A percentile compares a stretch with the other conserved stretches of the same genome.
These are phyloP conservation scores for Xenosphaeropsis pyriputrescens DNA, from an alignment of 2,329 filamentous ascomycete genomes.

Conservation along the genomic window DNA sequence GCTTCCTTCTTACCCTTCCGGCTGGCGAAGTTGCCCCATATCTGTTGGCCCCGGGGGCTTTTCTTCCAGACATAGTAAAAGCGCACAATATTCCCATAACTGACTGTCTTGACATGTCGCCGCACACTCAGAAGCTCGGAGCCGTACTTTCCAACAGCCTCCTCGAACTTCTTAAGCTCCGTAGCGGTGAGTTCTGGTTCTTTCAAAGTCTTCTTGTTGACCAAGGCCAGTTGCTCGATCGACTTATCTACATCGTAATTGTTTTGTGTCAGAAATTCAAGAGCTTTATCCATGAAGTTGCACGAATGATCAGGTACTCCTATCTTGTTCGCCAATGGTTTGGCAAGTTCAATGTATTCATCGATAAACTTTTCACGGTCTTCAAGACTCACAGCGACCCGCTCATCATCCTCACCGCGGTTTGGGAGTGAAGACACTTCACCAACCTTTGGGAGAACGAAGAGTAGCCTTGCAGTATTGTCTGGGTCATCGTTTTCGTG, in stretches of 20 bases:
- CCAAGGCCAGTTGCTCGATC: conserved; percentile 51
- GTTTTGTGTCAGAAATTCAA: conserved; percentile 57
- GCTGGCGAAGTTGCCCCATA: conserved; percentile 82
- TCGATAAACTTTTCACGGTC: conserved; percentile 43
- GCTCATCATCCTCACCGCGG: conserved; percentile 26
- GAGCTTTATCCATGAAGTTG: conserved; percentile 75
- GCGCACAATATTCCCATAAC: conserved; percentile 68
- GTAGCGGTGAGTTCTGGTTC: conserved; percentile 68
- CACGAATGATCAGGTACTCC: conserved; percentile 65
- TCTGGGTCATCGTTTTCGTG: conserved; percentile 51
- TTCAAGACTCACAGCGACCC: conserved; percentile 19
- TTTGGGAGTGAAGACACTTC: conserved; percentile 15
- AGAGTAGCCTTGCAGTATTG: conserved; percentile 62
- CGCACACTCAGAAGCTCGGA: conserved; percentile 78
- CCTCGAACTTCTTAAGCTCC: conserved; percentile 83
- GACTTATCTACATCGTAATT: conserved; percentile 60
- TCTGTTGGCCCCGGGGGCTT: conserved; percentile 65
- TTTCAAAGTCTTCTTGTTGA: conserved; percentile 60
- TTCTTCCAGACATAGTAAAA: conserved; percentile 99
- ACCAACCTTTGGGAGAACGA: conserved; percentile 47
- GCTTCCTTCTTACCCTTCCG: conserved; percentile 84
- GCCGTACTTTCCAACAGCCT: conserved; percentile 77
- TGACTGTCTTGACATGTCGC: conserved; percentile 72
- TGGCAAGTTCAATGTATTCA: conserved; percentile 50
- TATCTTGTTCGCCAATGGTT: conserved; percentile 46